These are phyloP conservation scores for Xerocomus nothofagi DNA, from an alignment of 1,284 basidiomycete species.

Conservation along the genomic window DNA sequence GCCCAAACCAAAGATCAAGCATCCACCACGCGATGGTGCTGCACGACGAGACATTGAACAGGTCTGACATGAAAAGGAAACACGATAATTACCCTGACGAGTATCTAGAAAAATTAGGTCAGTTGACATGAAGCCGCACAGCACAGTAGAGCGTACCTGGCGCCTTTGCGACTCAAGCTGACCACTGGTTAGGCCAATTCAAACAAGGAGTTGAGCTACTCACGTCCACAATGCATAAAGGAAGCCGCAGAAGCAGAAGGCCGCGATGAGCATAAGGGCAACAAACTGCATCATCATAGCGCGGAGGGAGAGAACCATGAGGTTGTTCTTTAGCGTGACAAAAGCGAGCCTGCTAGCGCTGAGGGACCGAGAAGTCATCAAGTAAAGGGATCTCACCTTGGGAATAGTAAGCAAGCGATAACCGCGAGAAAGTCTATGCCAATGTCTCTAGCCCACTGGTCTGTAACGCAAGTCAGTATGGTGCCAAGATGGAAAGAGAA, in stretches of 20 bases:
- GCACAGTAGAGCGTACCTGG: constrained; percentile 23
- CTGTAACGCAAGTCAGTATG: constrained; percentile 37
- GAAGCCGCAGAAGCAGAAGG: constrained; percentile 89
- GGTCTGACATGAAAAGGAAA: background rate
- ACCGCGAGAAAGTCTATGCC: constrained; percentile 75
- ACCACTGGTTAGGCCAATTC: constrained; percentile 6
- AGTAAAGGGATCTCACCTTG: constrained; percentile 50
- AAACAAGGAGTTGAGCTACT: constrained; percentile 35
- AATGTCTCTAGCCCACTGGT: constrained; percentile 56
- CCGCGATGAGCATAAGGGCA: constrained; percentile 82
- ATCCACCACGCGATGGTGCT: constrained; percentile 88
- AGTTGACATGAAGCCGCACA: background rate
- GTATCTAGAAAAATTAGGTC: constrained; percentile 18
- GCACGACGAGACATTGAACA: constrained; percentile 10
- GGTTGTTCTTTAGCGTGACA: constrained; percentile 83
- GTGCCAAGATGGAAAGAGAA: background rate
- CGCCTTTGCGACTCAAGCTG: constrained; percentile 61
- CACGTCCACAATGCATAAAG: constrained; percentile 89
- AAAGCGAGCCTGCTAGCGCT: constrained; percentile 65
- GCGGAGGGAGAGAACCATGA: constrained; percentile 77
- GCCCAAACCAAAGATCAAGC: constrained; percentile 87
- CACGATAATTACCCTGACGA: constrained; percentile 40
- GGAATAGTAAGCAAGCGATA: constrained; percentile 86
- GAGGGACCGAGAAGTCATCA: background rate
- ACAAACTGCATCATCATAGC: constrained; percentile 82